Percentiles rank a stretch among this genome's conserved stretches.
Conservation (phyloP, 1,139 yeast species). For the Saccharomyces hybrid region DNA sequence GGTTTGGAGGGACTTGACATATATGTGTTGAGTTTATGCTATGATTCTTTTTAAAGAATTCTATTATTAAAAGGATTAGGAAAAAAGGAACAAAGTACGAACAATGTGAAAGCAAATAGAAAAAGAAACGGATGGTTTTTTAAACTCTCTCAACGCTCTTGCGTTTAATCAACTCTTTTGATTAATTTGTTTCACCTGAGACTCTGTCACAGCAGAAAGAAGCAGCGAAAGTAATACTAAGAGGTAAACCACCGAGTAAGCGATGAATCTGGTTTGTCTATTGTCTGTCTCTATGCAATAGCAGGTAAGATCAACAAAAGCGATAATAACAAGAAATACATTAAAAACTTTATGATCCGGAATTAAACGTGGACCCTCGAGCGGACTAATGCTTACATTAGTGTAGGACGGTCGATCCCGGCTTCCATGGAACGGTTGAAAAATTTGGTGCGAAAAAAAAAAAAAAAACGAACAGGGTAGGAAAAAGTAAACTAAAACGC, state of each 20-base stretch:
- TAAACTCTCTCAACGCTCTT: neutral
- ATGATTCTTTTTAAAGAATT: neutral
- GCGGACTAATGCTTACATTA: neutral
- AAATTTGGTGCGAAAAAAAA: neutral
- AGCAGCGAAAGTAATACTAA: neutral
- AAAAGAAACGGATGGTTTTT: neutral
- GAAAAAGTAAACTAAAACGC: neutral
- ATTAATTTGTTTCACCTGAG: neutral
- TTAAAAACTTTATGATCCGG: neutral
- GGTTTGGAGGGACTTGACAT: constrained; percentile 6
- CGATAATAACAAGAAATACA: neutral
- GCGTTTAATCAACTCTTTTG: neutral
- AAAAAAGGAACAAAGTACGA: neutral
- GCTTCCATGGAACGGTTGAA: neutral
- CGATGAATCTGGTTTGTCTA: neutral
- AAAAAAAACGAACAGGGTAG: neutral
- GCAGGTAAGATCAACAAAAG: neutral
- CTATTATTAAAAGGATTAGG: neutral
- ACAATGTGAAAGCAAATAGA: neutral
- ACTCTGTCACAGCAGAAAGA: neutral
- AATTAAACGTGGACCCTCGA: constrained; percentile 1
- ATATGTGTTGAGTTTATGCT: neutral
- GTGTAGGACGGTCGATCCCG: neutral
- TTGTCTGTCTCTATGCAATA: neutral
- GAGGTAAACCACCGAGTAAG: neutral